These are phyloP conservation scores for Hyphopichia burtonii DNA, from an alignment of 1,139 yeast species.

Conservation along the genomic window DNA sequence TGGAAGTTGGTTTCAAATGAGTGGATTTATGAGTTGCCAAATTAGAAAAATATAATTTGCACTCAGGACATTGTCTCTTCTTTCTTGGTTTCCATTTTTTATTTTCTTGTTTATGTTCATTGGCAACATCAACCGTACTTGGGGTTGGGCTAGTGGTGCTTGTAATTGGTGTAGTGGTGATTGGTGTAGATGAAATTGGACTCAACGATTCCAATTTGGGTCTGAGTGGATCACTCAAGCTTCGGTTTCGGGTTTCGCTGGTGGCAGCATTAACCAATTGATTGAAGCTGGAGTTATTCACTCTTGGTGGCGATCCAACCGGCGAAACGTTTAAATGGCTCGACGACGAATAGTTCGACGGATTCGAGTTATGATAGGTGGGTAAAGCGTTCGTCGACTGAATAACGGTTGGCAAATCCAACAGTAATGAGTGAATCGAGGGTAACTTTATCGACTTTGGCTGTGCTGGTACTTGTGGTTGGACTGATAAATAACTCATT, in stretches of 20 bases:
- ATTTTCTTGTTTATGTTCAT: neutral
- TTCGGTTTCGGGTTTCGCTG: neutral
- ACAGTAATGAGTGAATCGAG: conserved; percentile 27
- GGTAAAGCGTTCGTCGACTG: neutral
- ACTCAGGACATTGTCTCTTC: conserved; percentile 83
- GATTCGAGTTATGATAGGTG: neutral
- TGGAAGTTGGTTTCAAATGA: conserved; percentile 67
- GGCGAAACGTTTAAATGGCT: neutral
- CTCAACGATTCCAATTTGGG: neutral
- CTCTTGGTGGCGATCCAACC: neutral
- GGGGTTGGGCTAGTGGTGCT: too few species aligned
- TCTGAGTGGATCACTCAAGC: neutral
- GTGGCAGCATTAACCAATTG: neutral
- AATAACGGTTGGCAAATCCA: conserved; percentile 20
- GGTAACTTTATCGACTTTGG: conserved; percentile 18
- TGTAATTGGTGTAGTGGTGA: too few species aligned
- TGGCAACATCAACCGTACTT: neutral
- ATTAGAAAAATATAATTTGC: conserved; percentile 73
- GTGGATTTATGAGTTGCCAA: conserved; percentile 85
- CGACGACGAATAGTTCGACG: neutral
- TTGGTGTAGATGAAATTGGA: neutral
- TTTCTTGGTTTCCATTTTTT: conserved; percentile 52
- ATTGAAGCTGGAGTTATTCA: neutral
- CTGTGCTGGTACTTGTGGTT: conserved; percentile 3
- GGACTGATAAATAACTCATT: neutral